Conservation (phyloP, 2,329 filamentous ascomycete genomes). For the Sarocladium kiliense region DNA sequence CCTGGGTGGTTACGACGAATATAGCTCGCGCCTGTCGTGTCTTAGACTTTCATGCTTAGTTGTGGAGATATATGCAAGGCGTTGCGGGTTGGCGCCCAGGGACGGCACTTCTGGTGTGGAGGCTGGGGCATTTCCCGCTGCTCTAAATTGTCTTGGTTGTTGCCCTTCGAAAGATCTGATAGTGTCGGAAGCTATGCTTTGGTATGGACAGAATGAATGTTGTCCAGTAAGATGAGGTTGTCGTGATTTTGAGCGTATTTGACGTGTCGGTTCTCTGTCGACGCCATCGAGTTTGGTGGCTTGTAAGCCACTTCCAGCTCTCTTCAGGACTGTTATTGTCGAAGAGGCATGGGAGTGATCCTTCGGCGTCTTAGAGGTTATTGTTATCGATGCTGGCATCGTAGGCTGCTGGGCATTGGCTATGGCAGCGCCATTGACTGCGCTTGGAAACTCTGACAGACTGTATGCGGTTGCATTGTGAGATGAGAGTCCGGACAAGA, state of each 20-base stretch:
- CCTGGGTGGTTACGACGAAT: neutral
- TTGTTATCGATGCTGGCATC: neutral
- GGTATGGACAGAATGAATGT: neutral
- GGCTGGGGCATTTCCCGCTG: neutral
- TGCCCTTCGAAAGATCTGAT: neutral
- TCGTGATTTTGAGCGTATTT: no score
- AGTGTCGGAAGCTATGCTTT: neutral
- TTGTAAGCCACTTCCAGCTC: neutral
- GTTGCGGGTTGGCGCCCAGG: neutral
- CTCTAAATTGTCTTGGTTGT: neutral
- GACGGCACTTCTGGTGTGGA: neutral
- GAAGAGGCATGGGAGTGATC: neutral
- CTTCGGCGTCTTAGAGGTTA: neutral
- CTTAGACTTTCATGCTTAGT: neutral
- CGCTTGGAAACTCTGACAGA: no score
- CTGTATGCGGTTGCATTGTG: no score
- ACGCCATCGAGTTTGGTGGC: neutral
- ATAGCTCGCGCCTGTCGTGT: neutral
- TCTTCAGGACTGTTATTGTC: neutral
- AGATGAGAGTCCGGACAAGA: no score
- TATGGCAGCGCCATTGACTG: no score
- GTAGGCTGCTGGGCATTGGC: neutral
- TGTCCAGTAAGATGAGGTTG: neutral
- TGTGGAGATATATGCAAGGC: constrained; percentile 6
- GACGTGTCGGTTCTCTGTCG: neutral